These are phyloP conservation scores for Nidularia pulvinata DNA, from an alignment of 768 basidiomycete species.

Conservation along the genomic window DNA sequence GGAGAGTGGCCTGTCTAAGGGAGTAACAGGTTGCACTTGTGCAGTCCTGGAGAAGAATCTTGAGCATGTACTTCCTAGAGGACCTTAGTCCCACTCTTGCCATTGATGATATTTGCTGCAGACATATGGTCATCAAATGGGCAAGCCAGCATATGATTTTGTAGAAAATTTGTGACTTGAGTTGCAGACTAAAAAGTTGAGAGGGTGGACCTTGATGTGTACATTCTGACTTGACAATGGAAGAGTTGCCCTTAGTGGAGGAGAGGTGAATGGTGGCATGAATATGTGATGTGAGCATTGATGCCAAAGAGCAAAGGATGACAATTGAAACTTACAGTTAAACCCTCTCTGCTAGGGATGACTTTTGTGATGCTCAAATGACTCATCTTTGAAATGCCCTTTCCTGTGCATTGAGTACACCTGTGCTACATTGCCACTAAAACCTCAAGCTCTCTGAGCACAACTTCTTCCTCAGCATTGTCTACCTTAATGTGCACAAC, in stretches of 20 bases:
- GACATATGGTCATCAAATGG: slow-evolving; percentile 78
- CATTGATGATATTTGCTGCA: slow-evolving; percentile 44
- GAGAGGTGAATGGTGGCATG: slow-evolving; percentile 56
- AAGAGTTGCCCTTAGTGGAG: slow-evolving; percentile 54
- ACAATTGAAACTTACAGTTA: slow-evolving; percentile 12
- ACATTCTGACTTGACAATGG: slow-evolving; percentile 71
- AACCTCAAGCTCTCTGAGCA: too few relatives aligned
- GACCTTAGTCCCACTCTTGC: slow-evolving; percentile 37
- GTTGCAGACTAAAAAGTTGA: slow-evolving; percentile 92
- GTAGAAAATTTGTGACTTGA: slow-evolving; percentile 91
- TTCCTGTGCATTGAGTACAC: slow-evolving; percentile 57
- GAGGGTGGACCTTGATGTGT: slow-evolving; percentile 78
- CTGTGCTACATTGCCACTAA: too few relatives aligned
- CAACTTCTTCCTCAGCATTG: too few relatives aligned
- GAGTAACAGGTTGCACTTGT: slow-evolving; percentile 68
- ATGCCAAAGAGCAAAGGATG: too few relatives aligned
- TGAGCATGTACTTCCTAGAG: slow-evolving; percentile 37
- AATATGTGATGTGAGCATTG: too few relatives aligned
- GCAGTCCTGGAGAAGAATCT: slow-evolving; percentile 6
- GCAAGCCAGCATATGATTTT: slow-evolving; percentile 82
- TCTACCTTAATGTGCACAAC: too few relatives aligned
- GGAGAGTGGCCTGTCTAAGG: slow-evolving; percentile 61
- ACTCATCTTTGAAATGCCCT: slow-evolving; percentile 73
- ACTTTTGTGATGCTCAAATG: slow-evolving; percentile 92
- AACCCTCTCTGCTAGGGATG: slow-evolving; percentile 72